Evolutionary conservation across 106 monocot genomes (phyloP).

Genomic region (Posidonia australis): DNA sequence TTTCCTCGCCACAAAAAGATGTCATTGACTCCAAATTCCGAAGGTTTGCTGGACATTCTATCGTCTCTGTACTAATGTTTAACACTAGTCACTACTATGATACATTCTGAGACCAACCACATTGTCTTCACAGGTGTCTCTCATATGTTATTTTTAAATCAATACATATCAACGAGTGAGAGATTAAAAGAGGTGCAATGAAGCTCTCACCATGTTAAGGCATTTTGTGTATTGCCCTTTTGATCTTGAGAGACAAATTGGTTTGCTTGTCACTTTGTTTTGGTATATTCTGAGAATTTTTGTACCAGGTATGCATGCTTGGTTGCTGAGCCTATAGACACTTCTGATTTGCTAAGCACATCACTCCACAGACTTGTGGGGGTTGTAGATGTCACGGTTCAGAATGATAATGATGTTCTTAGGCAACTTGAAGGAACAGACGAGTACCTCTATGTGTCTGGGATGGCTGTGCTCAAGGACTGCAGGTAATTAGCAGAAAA

Average conservation of each 20-base stretch:
- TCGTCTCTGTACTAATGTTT: too few species aligned
- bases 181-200: too few species aligned
- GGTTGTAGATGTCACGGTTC: conserved; percentile 63
- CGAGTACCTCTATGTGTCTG: conserved; percentile 83
- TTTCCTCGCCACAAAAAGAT: too few species aligned
- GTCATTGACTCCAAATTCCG: too few species aligned
- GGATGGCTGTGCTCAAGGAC: conserved; percentile 60
- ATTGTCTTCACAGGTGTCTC: too few species aligned
- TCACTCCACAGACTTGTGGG: conserved; percentile 38
- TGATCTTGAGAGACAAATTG: not conserved
- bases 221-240: not conserved
- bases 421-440: conserved; percentile 43
- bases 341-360: conserved; percentile 1
- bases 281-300: not conserved
- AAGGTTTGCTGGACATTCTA: too few species aligned
- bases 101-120: too few species aligned
- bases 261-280: not conserved
- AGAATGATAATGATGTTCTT: conserved; percentile 65
- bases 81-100: too few species aligned
- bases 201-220: too few species aligned
- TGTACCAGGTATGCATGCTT: conserved; percentile 81
- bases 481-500: conserved; percentile 40
- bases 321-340: conserved; percentile 52
- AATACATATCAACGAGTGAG: too few species aligned
- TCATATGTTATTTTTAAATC: too few species aligned